These are phyloP conservation scores for Platanthera zijinensis DNA, from an alignment of 106 monocot species.

Conservation along the genomic window DNA sequence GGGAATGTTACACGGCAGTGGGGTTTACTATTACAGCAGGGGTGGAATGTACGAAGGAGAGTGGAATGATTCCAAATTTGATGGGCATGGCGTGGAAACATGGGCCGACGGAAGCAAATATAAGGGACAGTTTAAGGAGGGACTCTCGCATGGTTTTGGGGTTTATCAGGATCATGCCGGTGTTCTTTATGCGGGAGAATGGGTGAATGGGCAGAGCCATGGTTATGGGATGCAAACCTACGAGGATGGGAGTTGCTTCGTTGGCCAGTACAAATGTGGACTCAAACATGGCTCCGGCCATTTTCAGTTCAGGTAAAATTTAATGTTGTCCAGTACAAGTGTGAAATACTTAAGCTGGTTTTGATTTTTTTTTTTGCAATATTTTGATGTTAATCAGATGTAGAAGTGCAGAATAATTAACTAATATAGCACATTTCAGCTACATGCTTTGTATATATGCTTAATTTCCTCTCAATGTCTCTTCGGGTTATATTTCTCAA, in stretches of 20 bases:
- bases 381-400: not conserved
- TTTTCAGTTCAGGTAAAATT: conserved; percentile 16
- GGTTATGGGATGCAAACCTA: conserved; percentile 23
- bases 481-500: no score
- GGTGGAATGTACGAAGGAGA: conserved; percentile 27
- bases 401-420: no score
- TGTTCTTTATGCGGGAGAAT: conserved; percentile 26
- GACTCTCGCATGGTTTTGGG: conserved; percentile 21
- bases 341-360: no score
- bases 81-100: conserved; percentile 22
- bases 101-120: conserved; percentile 22
- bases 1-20: conserved; percentile 20
- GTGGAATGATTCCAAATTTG: conserved; percentile 20
- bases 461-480: no score
- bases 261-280: conserved; percentile 22
- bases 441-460: no score
- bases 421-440: no score
- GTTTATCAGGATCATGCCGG: conserved; percentile 21
- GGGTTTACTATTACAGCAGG: conserved; percentile 25
- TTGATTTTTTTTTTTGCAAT: not conserved
- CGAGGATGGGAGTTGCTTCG: conserved; percentile 20
- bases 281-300: conserved; percentile 26
- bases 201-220: conserved; percentile 24
- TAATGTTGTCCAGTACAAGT: no score
- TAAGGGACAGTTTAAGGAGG: conserved; percentile 14